These are phyloP conservation scores for Crithidia thermophila DNA, from an alignment of 208 protist genomes.

Conservation along the genomic window DNA sequence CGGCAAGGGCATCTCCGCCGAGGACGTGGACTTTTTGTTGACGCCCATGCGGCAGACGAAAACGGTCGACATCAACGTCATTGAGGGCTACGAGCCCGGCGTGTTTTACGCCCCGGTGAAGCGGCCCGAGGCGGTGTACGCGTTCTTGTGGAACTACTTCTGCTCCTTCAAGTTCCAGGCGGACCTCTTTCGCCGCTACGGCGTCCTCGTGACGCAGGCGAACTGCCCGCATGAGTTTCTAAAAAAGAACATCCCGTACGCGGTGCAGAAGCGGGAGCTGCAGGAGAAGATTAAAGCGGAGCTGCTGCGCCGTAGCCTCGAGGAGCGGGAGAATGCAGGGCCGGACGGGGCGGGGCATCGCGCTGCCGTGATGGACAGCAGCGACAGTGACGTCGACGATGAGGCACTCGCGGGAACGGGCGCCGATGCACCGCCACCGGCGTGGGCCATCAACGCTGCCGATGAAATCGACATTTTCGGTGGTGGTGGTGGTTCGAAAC, in stretches of 20 bases:
- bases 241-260: slow-evolving; percentile 56
- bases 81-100: slow-evolving; percentile 77
- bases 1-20: slow-evolving; percentile 58
- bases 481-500: neutral
- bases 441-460: slow-evolving; percentile 28
- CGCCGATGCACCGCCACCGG: slow-evolving; percentile 15
- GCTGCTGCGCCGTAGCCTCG: slow-evolving; percentile 26
- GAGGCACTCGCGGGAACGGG: slow-evolving; percentile 4
- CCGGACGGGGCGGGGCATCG: neutral
- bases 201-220: slow-evolving; percentile 84
- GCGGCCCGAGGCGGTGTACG: slow-evolving; percentile 74
- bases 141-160: slow-evolving; percentile 79
- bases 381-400: slow-evolving; percentile 16
- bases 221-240: slow-evolving; percentile 79
- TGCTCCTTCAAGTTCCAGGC: slow-evolving; percentile 73
- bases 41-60: slow-evolving; percentile 47
- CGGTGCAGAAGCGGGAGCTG: slow-evolving; percentile 54
- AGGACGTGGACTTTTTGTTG: slow-evolving; percentile 64
- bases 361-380: neutral
- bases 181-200: slow-evolving; percentile 69
- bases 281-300: slow-evolving; percentile 38
- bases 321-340: slow-evolving; percentile 10
- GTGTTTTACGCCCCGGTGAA: slow-evolving; percentile 83
- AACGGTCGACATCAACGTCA: slow-evolving; percentile 62
- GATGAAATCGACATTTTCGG: slow-evolving; percentile 56